These are phyloP conservation scores for Citrus mangshanensis DNA, from an alignment of 345 rosid genomes.

Conservation along the genomic window DNA sequence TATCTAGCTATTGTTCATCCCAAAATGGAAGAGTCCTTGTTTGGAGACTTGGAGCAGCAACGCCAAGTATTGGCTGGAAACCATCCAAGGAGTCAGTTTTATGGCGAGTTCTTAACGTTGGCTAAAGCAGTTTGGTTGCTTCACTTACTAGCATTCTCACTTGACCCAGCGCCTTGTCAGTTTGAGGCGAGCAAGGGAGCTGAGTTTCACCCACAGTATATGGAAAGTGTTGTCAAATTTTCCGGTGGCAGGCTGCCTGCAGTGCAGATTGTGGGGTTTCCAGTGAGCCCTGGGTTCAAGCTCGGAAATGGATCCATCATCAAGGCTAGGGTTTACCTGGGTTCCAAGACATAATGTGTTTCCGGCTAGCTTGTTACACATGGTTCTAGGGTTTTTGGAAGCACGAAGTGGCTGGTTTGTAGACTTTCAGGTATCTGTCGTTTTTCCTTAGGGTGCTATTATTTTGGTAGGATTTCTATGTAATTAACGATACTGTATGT, in stretches of 20 bases:
- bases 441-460: neutral
- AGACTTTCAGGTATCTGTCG: neutral
- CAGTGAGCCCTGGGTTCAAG: slow-evolving; percentile 88
- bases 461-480: neutral
- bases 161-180: slow-evolving; percentile 77
- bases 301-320: slow-evolving; percentile 68
- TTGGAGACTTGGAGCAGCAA: slow-evolving; percentile 75
- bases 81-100: slow-evolving; percentile 85
- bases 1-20: slow-evolving; percentile 82
- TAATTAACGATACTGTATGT: neutral
- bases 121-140: slow-evolving; percentile 91
- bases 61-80: slow-evolving; percentile 59
- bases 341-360: slow-evolving; percentile 37
- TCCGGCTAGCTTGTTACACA: neutral
- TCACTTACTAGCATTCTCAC: slow-evolving; percentile 90
- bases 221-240: slow-evolving; percentile 80
- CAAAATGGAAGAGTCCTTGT: slow-evolving; percentile 93
- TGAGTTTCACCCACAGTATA: slow-evolving; percentile 69
- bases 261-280: slow-evolving; percentile 77
- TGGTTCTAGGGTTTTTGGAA: neutral
- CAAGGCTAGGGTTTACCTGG: slow-evolving; percentile 82
- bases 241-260: slow-evolving; percentile 57
- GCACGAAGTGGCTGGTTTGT: neutral
- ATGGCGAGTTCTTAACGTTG: slow-evolving; percentile 69
- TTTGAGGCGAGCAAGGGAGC: slow-evolving; percentile 88